phyloP scores from a whole-genome alignment of 805 yeast species.

The Torulaspora gathmanii region DNA sequence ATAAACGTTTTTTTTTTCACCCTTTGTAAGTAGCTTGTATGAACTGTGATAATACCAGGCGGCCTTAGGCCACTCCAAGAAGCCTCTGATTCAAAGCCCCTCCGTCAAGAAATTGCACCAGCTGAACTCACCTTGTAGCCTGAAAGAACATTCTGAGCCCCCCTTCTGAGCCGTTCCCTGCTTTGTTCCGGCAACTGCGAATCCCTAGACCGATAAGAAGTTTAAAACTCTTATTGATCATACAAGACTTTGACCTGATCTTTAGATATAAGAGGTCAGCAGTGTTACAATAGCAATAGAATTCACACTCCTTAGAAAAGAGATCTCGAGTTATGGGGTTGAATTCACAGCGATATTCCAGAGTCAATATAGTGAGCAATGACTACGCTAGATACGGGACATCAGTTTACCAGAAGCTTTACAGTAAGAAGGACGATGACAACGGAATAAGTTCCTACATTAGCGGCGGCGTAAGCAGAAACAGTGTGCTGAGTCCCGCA shows the following conservation, averaged over 20 bases:
- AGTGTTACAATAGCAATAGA: not conserved
- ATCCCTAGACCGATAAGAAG: conserved; percentile 1
- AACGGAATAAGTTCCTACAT: not conserved
- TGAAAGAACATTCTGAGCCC: not conserved
- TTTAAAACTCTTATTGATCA: not conserved
- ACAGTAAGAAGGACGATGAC: conserved; percentile 11
- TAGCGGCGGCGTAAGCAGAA: not conserved
- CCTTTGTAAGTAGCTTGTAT: conserved; percentile 5
- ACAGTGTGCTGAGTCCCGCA: conserved; percentile 1
- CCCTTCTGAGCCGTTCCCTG: not conserved
- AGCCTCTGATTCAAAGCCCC: not conserved
- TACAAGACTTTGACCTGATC: not conserved
- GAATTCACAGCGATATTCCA: conserved; percentile 7
- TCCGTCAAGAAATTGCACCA: too few species aligned
- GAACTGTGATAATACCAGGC: not conserved
- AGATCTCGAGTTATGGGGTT: conserved; percentile 2
- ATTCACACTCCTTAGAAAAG: not conserved
- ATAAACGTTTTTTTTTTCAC: conserved; percentile 4
- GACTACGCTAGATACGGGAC: conserved; percentile 40
- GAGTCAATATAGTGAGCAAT: conserved; percentile 35
- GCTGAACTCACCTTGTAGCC: not conserved
- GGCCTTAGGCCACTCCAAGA: not conserved
- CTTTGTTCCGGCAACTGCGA: not conserved
- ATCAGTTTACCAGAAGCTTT: conserved; percentile 32
- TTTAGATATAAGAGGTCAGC: not conserved